These are phyloP conservation scores for Diplosphaera chodatii DNA, from an alignment of 139 green algal species.

Conservation along the genomic window DNA sequence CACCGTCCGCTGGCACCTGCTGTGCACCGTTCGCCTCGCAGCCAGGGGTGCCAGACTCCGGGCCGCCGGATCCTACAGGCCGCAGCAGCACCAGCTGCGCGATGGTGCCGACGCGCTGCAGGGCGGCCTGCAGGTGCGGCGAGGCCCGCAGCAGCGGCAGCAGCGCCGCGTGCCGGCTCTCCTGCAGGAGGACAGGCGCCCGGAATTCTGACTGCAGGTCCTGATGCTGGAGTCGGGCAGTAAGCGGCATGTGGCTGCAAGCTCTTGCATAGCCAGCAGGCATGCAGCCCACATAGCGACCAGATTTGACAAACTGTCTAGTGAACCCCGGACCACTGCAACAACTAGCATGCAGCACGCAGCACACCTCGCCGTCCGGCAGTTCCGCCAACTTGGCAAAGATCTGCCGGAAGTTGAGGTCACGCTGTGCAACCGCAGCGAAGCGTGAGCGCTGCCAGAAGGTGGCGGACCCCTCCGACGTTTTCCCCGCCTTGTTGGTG, in stretches of 20 bases:
- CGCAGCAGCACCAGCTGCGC: constrained; percentile 61
- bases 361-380: neutral
- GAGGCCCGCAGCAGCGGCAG: constrained; percentile 56
- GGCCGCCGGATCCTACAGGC: constrained; percentile 5
- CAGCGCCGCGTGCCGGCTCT: constrained; percentile 39
- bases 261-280: too few species aligned
- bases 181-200: too few species aligned
- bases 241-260: too few species aligned
- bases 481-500: constrained; percentile 73
- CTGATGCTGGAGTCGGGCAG: too few species aligned
- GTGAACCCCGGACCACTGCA: too few species aligned
- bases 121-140: constrained; percentile 45
- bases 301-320: too few species aligned
- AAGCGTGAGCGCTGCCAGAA: constrained; percentile 46
- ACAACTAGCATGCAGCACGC: too few species aligned
- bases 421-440: constrained; percentile 18
- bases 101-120: constrained; percentile 66
- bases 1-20: too few species aligned
- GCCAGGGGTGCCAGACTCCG: too few species aligned
- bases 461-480: constrained; percentile 63
- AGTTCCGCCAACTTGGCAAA: constrained; percentile 8
- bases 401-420: constrained; percentile 45
- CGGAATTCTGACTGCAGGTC: too few species aligned
- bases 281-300: constrained; percentile 2
- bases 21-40: too few species aligned